A percentile compares a stretch with the other conserved stretches of the same genome.
These are phyloP conservation scores for Lichtheimia ornata DNA, from an alignment of 371 early-diverging fungal species.

Conservation along the genomic window DNA sequence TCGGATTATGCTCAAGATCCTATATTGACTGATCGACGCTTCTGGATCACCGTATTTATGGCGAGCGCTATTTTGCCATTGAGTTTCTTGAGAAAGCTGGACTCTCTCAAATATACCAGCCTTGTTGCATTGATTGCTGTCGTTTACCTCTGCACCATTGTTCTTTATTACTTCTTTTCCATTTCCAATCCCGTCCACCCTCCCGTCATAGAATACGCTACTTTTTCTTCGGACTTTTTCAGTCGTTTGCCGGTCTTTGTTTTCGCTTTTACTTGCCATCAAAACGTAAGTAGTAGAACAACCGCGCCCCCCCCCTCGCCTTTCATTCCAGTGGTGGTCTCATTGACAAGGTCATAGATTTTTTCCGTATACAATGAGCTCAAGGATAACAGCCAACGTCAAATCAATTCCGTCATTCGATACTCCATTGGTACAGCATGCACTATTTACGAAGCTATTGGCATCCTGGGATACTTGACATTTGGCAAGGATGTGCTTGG, in stretches of 20 bases:
- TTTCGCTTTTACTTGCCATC: slow-evolving; percentile 96
- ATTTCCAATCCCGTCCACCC: slow-evolving; percentile 52
- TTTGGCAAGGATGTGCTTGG: slow-evolving; percentile 88
- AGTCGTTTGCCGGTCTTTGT: slow-evolving; percentile 95
- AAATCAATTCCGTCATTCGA: slow-evolving; percentile 67
- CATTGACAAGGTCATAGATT: slow-evolving; percentile 49
- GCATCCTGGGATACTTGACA: slow-evolving; percentile 91
- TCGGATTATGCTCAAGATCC: slow-evolving; percentile 22
- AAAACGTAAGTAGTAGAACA: slow-evolving; percentile 68
- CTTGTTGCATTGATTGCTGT: slow-evolving; percentile 90
- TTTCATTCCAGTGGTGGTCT: not conserved
- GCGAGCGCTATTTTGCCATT: slow-evolving; percentile 71
- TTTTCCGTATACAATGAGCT: slow-evolving; percentile 94
- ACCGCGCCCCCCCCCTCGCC: not conserved
- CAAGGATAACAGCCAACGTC: slow-evolving; percentile 70
- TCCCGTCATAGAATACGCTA: slow-evolving; percentile 49
- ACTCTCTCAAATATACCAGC: slow-evolving; percentile 95
- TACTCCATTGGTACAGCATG: slow-evolving; percentile 83
- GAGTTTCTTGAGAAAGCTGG: slow-evolving; percentile 82
- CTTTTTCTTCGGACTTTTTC: slow-evolving; percentile 71
- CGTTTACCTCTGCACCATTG: slow-evolving; percentile 85
- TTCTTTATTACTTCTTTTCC: slow-evolving; percentile 76
- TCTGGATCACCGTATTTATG: slow-evolving; percentile 89
- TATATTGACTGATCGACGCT: slow-evolving; percentile 58
- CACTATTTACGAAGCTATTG: slow-evolving; percentile 87